Percentiles rank a stretch among this genome's conserved stretches.
Conservation (phyloP, 768 basidiomycete species). For the Russula sp. region DNA sequence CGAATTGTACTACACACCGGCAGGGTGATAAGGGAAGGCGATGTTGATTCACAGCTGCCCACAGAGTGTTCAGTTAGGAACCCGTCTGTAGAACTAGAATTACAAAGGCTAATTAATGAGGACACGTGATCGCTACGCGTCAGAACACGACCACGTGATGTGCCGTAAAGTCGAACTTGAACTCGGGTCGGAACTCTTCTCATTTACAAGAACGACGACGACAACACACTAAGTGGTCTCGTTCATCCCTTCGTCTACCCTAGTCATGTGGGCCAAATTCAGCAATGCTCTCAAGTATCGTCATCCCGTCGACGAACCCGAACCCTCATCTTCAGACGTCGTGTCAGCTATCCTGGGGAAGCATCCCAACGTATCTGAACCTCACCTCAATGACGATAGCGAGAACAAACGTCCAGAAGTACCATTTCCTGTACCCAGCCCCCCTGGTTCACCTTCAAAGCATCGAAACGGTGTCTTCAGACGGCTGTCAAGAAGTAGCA, state of each 20-base stretch:
- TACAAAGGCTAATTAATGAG: neutral
- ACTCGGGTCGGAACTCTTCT: neutral
- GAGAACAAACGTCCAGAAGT: conserved; percentile 20
- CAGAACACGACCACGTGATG: conserved; percentile 23
- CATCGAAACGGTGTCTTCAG: conserved; percentile 27
- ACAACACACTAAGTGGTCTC: conserved; percentile 5
- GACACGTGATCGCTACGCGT: conserved; percentile 17
- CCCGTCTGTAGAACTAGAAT: no score
- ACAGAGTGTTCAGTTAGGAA: no score
- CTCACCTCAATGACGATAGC: conserved; percentile 17
- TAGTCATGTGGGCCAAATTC: conserved; percentile 27
- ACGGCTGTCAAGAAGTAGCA: conserved; percentile 27
- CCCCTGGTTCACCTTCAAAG: conserved; percentile 29
- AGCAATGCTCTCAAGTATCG: conserved; percentile 27
- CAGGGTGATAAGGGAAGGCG: neutral
- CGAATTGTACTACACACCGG: conserved; percentile 23
- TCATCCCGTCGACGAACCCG: conserved; percentile 18
- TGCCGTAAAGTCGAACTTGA: conserved; percentile 26
- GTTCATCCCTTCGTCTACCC: conserved; percentile 13
- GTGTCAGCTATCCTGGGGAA: conserved; percentile 20
- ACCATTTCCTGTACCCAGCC: conserved; percentile 27
- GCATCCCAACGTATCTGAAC: conserved; percentile 23
- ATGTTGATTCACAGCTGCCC: neutral
- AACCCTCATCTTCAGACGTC: conserved; percentile 19
- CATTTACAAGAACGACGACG: conserved; percentile 23